Conservation (phyloP, 2,329 filamentous ascomycete genomes). For the Gaeumannomyces tritici region DNA sequence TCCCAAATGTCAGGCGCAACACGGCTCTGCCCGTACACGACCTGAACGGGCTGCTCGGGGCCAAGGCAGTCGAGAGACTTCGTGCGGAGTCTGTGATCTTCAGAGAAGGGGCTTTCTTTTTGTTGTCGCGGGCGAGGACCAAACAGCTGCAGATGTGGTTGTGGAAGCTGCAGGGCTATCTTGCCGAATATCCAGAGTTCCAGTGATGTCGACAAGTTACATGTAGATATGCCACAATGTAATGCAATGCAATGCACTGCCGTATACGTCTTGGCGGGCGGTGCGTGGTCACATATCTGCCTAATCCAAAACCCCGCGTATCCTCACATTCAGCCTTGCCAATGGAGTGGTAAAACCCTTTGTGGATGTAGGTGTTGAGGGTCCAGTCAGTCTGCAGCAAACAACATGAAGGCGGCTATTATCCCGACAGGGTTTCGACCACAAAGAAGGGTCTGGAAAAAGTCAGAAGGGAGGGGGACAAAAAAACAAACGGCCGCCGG, state of each 20-base stretch:
- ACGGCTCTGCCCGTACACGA: slow-evolving; percentile 42
- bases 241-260: no score
- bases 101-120: slow-evolving; percentile 26
- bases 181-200: not conserved
- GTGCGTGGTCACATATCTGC: no score
- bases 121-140: slow-evolving; percentile 32
- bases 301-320: no score
- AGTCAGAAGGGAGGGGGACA: not conserved
- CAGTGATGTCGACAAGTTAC: not conserved
- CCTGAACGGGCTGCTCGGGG: slow-evolving; percentile 38
- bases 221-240: no score
- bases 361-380: no score
- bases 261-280: no score
- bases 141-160: slow-evolving; percentile 37
- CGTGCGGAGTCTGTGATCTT: slow-evolving; percentile 22
- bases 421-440: no score
- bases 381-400: no score
- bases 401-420: no score
- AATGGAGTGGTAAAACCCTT: no score
- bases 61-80: slow-evolving; percentile 30
- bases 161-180: slow-evolving; percentile 50
- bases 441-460: not conserved
- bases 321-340: not conserved
- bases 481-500: not conserved
- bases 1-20: slow-evolving; percentile 22